Evolutionary conservation across 2,329 filamentous ascomycete species (phyloP), one percentile per base, ranked within the genome.

Genomic region (Colletotrichum eremochloae): DNA sequence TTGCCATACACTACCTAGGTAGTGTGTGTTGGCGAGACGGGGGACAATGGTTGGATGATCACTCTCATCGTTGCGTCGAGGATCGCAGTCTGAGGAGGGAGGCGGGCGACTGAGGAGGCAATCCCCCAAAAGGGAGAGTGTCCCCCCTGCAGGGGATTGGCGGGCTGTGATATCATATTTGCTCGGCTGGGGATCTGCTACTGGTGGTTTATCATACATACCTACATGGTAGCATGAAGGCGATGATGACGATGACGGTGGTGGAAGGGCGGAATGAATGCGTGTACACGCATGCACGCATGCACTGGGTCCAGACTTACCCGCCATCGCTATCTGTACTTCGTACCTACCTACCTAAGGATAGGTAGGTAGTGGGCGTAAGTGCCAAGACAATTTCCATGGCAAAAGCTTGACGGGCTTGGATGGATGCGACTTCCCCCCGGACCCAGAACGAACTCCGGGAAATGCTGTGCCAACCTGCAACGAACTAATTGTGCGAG

Each of bases 141-240:
- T 33, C 40, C 33, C 38, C 52, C 33, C 20, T 63, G 69, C 36
- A 55, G 65, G 38, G 44, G 38, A 24, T 63, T 62, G 58, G 60
- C 50, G 60, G n/a, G 69, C 18, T 33, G 69, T 72, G 66, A 72
- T 72, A 72, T 72, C 66, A 72, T 72, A 46, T 29, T 31, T 38
- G 40, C 24, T 40, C 36, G 40, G 53, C 33, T 57, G 55, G 55
- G 29, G n/a, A 24, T 50, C 20, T 38, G 20, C 12, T 31, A 24
- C 6, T 44, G 42, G 42, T 7, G 24, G 24, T 24, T 24, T 24
- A 24, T 24, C 24, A 24, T 1, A 24, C 24, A 24, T 24, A 24
- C 24, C 24, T 24, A 18, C 44, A 46, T 46, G 44, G 20, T n/a
- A 46, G 20, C 44, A 46, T 46, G 20, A 46, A 46, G 44, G 46